Evolutionary conservation across 75 land plant species (phyloP).

Genomic region (Sequoiadendron giganteum): DNA sequence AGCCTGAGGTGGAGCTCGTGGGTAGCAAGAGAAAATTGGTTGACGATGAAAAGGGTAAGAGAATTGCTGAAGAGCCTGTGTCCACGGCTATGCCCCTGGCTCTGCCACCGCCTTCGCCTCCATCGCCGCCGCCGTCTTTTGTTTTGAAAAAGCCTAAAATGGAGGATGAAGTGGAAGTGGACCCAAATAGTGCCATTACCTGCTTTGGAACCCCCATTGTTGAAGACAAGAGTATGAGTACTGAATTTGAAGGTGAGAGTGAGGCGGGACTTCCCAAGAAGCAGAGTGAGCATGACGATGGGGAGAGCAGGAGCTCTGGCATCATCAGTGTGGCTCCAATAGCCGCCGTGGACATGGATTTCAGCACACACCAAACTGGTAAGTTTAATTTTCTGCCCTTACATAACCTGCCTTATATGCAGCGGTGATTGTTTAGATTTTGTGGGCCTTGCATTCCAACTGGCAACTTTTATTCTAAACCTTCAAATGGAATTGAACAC

Average conservation of each 20-base stretch:
- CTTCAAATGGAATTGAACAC: no score
- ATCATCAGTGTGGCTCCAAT: conserved; percentile 1
- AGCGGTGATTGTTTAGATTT: background rate
- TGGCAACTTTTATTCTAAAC: no score
- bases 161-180: background rate
- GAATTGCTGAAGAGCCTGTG: background rate
- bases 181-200: background rate
- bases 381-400: no score
- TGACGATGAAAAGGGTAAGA: background rate
- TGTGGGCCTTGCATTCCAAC: no score
- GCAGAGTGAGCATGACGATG: background rate
- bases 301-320: background rate
- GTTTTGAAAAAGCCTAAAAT: conserved; percentile 5
- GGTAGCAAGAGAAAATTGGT: background rate
- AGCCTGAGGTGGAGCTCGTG: background rate
- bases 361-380: background rate
- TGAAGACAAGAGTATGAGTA: background rate
- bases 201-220: conserved; percentile 1
- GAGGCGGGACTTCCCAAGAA: background rate
- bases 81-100: background rate
- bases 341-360: background rate
- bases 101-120: background rate
- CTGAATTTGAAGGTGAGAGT: background rate
- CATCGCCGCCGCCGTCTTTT: background rate
- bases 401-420: background rate